Percentiles rank a stretch among this genome's conserved stretches.
Evolutionary conservation across 345 rosid genomes (phyloP).

Genomic region (Pugionium cornutum): DNA sequence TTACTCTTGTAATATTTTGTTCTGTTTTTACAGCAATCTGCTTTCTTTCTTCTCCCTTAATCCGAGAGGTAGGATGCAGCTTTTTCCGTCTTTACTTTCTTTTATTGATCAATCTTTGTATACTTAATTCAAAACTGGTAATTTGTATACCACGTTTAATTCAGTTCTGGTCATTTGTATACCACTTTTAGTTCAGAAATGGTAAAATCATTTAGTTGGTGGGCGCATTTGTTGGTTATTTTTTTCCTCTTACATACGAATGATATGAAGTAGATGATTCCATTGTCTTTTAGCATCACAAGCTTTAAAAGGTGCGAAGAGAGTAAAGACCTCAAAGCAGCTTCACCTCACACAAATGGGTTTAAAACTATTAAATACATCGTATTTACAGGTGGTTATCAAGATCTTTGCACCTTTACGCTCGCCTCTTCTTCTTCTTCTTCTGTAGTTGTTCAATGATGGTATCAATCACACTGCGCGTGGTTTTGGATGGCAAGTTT

Average conservation of each 20-base stretch:
- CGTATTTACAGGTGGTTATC: slow-evolving; percentile 28
- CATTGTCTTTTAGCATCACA: slow-evolving; percentile 32
- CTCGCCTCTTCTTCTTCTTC: background rate
- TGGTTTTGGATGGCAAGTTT: slow-evolving; percentile 54
- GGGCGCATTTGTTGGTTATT: slow-evolving; percentile 10
- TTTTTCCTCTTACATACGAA: background rate
- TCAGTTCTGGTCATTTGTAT: slow-evolving; percentile 11
- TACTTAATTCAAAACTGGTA: slow-evolving; percentile 27
- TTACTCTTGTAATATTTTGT: slow-evolving; percentile 28
- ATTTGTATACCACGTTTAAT: too few relatives aligned
- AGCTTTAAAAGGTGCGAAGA: slow-evolving; percentile 23
- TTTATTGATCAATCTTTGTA: slow-evolving; percentile 32
- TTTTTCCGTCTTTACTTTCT: slow-evolving; percentile 10
- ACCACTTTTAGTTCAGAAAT: slow-evolving; percentile 26
- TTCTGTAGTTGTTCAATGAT: slow-evolving; percentile 23
- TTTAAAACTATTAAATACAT: slow-evolving; percentile 26
- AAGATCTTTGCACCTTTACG: slow-evolving; percentile 32
- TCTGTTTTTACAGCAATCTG: slow-evolving; percentile 16
- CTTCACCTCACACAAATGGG: slow-evolving; percentile 24
- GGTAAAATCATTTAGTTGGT: slow-evolving; percentile 34
- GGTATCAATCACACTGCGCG: slow-evolving; percentile 45
- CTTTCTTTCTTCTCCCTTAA: slow-evolving; percentile 29
- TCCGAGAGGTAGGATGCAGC: slow-evolving; percentile 37
- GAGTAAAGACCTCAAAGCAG: slow-evolving; percentile 24
- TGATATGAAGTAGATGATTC: slow-evolving; percentile 16